Percentiles rank a stretch among this genome's conserved stretches.
Conservation (phyloP, 306 rosid genomes). For the Vigna mungo region DNA sequence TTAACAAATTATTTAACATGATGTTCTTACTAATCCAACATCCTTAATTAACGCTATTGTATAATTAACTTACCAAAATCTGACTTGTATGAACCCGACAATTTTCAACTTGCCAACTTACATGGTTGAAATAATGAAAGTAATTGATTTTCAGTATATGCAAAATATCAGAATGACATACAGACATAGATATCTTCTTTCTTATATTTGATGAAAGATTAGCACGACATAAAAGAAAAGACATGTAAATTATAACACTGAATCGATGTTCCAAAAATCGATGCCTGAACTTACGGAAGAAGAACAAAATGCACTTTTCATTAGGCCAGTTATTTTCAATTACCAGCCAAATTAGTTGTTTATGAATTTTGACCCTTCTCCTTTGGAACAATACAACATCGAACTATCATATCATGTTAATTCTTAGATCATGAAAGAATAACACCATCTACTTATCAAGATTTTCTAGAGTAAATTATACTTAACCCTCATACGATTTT, state of each 20-base stretch:
- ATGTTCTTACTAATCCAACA: background rate
- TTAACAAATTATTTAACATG: too few species aligned
- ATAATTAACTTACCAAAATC: background rate
- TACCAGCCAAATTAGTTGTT: background rate
- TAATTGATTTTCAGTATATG: background rate
- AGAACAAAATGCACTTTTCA: background rate
- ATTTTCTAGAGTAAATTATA: too few species aligned
- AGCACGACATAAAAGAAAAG: background rate
- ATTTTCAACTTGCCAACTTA: constrained; percentile 4
- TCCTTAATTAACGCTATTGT: background rate
- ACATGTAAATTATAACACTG: background rate
- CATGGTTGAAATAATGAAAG: background rate
- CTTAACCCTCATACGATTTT: too few species aligned
- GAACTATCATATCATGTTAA: too few species aligned
- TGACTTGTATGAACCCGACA: background rate
- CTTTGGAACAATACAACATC: background rate
- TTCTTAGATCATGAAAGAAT: too few species aligned
- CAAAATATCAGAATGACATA: background rate
- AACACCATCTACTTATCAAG: too few species aligned
- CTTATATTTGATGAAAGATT: background rate
- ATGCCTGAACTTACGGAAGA: background rate
- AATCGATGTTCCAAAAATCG: background rate
- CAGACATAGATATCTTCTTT: too few species aligned
- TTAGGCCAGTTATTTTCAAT: background rate
- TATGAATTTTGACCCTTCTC: background rate